Conservation (phyloP, 1,139 yeast genomes). For the Hyphopichia fennica region DNA sequence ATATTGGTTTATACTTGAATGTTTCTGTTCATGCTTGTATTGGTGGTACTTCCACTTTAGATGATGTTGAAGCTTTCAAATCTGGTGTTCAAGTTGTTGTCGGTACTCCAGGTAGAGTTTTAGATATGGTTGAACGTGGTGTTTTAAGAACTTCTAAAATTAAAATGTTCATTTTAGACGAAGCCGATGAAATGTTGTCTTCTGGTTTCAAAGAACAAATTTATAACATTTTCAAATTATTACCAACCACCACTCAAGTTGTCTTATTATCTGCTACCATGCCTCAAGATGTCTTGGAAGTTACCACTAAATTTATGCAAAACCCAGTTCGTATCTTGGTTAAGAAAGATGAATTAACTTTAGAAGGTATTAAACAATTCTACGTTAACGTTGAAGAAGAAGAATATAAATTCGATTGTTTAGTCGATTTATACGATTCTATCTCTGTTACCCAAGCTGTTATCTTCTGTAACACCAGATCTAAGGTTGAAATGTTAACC, state of each 20-base stretch:
- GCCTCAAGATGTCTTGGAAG: constrained; percentile 97
- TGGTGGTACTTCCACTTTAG: constrained; percentile 94
- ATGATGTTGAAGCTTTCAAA: constrained; percentile 89
- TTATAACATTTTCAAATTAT: constrained; percentile 90
- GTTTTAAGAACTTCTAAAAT: constrained; percentile 84
- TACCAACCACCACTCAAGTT: constrained; percentile 95
- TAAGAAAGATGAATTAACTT: constrained; percentile 96
- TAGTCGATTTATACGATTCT: constrained; percentile 95
- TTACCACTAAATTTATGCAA: constrained; percentile 95
- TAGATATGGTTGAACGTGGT: constrained; percentile 95
- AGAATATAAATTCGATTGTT: constrained; percentile 90
- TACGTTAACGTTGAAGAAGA: constrained; percentile 93
- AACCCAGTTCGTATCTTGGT: constrained; percentile 96
- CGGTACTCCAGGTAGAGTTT: constrained; percentile 99
- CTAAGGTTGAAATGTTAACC: constrained; percentile 94
- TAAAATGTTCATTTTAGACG: constrained; percentile 97
- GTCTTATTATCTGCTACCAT: constrained; percentile 96
- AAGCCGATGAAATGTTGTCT: constrained; percentile 98
- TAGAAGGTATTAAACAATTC: constrained; percentile 98
- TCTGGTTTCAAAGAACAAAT: constrained; percentile 98
- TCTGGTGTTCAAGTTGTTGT: constrained; percentile 95
- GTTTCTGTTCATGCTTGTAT: constrained; percentile 96
- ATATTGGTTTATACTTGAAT: constrained; percentile 91
- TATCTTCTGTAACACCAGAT: constrained; percentile 98
- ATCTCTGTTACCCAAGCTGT: constrained; percentile 98